Conservation (phyloP, 805 yeast species). For the Candida chilensis region DNA sequence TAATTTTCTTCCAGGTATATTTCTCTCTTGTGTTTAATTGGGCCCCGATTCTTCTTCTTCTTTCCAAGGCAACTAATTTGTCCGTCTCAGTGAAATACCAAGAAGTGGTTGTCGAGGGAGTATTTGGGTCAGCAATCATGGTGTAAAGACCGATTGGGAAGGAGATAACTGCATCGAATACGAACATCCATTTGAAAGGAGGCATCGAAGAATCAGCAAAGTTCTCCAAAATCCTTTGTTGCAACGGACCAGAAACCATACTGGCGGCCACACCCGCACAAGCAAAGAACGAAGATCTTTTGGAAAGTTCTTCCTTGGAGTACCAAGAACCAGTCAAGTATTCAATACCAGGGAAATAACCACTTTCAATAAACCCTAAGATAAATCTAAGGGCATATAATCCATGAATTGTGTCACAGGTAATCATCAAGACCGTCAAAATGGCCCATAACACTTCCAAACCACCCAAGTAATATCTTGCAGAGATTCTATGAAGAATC, state of each 20-base stretch:
- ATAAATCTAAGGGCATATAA: slow-evolving; percentile 16
- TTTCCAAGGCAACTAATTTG: slow-evolving; percentile 33
- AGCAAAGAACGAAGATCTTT: slow-evolving; percentile 22
- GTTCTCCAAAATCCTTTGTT: slow-evolving; percentile 17
- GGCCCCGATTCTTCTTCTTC: slow-evolving; percentile 31
- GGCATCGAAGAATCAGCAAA: slow-evolving; percentile 8
- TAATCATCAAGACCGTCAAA: slow-evolving; percentile 24
- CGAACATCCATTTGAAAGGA: slow-evolving; percentile 37
- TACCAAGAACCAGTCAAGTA: slow-evolving; percentile 36
- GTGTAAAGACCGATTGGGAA: slow-evolving; percentile 30
- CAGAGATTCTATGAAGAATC: slow-evolving; percentile 28
- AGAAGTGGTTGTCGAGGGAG: slow-evolving; percentile 32
- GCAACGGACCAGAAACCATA: slow-evolving; percentile 26
- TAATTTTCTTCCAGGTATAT: slow-evolving; percentile 29
- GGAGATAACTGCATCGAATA: slow-evolving; percentile 30
- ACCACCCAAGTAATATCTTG: slow-evolving; percentile 33
- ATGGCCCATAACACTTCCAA: slow-evolving; percentile 36
- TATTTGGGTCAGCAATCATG: slow-evolving; percentile 32
- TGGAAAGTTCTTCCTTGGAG: slow-evolving; percentile 20
- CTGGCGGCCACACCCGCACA: slow-evolving; percentile 23
- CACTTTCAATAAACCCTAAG: slow-evolving; percentile 13
- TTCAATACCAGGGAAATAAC: slow-evolving; percentile 43
- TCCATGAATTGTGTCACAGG: slow-evolving; percentile 14
- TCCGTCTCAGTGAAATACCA: slow-evolving; percentile 34
- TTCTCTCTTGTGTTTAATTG: slow-evolving; percentile 29